Evolutionary conservation across 2,329 filamentous ascomycete genomes (phyloP).

Genomic region (Geoglossum cookeanum): DNA sequence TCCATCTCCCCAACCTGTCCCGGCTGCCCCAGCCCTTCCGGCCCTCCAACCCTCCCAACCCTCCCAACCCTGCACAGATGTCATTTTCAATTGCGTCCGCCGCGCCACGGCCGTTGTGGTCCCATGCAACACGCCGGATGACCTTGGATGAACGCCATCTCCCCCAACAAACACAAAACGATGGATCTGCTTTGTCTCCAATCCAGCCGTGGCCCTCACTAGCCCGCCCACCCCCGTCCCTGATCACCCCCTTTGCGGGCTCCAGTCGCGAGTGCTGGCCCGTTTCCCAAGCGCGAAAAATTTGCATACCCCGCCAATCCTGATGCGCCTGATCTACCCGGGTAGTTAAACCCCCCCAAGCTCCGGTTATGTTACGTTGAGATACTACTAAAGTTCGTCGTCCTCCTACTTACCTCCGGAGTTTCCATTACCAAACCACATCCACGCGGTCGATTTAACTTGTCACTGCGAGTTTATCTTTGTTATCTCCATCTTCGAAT

Average conservation of each 20-base stretch:
- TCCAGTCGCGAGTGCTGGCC: not conserved
- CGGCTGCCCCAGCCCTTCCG: too few species aligned
- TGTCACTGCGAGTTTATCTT: conserved; percentile 2
- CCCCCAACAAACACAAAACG: not conserved
- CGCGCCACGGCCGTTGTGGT: not conserved
- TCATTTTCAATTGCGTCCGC: not conserved
- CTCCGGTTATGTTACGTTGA: not conserved
- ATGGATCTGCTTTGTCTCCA: not conserved
- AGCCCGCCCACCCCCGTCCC: not conserved
- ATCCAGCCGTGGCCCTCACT: not conserved
- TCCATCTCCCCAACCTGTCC: too few species aligned
- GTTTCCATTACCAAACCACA: conserved; percentile 3
- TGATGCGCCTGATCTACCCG: not conserved
- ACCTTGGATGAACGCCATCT: not conserved
- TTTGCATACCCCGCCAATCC: conserved; percentile 1
- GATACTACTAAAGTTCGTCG: not conserved
- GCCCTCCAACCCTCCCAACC: too few species aligned
- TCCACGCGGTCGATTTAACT: not conserved
- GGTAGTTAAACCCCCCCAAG: not conserved
- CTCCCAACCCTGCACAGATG: not conserved
- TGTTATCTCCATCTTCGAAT: not conserved
- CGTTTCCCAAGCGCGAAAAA: not conserved
- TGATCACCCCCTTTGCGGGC: not conserved
- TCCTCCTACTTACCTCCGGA: not conserved
- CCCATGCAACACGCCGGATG: conserved; percentile 1